phyloP scores from a whole-genome alignment of 306 rosid genomes.

The Quercus alba region DNA sequence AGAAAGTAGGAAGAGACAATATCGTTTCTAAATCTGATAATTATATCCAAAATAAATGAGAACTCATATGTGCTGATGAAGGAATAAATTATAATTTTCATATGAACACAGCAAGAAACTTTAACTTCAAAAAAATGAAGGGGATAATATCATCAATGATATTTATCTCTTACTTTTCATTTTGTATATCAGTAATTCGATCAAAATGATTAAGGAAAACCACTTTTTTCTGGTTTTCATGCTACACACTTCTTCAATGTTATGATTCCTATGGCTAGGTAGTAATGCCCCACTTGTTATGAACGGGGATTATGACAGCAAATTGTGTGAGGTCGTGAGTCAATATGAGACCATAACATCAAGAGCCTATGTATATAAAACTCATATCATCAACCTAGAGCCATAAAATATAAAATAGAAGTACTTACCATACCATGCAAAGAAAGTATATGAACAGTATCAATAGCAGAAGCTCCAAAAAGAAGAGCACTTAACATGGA shows the following conservation, averaged over 20 bases:
- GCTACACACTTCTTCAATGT: background rate
- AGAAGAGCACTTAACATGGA: constrained; percentile 61
- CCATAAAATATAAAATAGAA: constrained; percentile 5
- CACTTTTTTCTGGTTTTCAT: background rate
- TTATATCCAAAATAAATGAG: no score
- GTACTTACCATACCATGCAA: constrained; percentile 74
- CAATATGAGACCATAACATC: background rate
- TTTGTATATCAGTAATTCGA: background rate
- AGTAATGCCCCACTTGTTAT: background rate
- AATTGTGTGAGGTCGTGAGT: background rate
- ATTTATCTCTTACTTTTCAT: background rate
- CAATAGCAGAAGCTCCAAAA: constrained; percentile 53
- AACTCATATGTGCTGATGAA: background rate
- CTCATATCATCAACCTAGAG: background rate
- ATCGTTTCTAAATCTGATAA: no score
- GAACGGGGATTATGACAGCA: background rate
- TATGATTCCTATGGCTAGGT: background rate
- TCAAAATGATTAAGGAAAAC: background rate
- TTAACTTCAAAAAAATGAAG: background rate
- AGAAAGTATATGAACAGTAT: constrained; percentile 66
- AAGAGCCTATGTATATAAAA: constrained; percentile 12
- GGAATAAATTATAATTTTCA: background rate
- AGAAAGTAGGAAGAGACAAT: no score
- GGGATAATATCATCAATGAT: background rate
- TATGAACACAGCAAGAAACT: background rate